Conservation (phyloP, 129 eudicot species). For the Centrapalus pauciflorus region DNA sequence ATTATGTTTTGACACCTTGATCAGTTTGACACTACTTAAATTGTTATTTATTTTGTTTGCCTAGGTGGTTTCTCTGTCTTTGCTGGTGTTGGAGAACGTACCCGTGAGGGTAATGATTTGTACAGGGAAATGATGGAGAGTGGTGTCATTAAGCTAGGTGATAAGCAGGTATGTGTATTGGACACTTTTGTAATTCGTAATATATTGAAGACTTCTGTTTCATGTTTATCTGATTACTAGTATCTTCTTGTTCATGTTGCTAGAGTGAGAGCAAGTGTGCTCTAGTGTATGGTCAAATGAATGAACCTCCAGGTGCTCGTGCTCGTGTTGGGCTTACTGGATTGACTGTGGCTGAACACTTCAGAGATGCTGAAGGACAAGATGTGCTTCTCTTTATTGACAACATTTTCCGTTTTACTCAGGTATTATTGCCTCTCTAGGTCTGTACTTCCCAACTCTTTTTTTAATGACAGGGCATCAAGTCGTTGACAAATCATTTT, state of each 20-base stretch:
- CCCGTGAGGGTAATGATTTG: constrained; percentile 48
- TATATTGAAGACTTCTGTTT: background rate
- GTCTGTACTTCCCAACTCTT: background rate
- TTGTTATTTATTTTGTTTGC: background rate
- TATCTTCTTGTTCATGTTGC: background rate
- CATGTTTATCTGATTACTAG: background rate
- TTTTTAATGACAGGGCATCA: background rate
- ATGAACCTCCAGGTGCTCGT: constrained; percentile 53
- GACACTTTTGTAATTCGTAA: background rate
- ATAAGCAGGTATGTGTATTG: constrained; percentile 59
- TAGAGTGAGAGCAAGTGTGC: constrained; percentile 98
- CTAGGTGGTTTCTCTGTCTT: constrained; percentile 69
- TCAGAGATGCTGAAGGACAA: constrained; percentile 99
- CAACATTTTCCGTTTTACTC: constrained; percentile 67
- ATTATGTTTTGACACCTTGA: background rate
- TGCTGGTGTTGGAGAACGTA: constrained; percentile 54
- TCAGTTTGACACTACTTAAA: background rate
- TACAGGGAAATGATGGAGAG: constrained; percentile 62
- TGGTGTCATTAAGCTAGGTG: constrained; percentile 99
- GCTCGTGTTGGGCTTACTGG: constrained; percentile 49
- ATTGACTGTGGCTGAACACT: constrained; percentile 79
- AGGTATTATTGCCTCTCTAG: background rate
- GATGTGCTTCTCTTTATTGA: constrained; percentile 95
- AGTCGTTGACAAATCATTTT: background rate
- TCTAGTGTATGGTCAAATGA: constrained; percentile 68